Evolutionary conservation across 2,329 filamentous ascomycete species (phyloP), one percentile per base, ranked within the genome.

Genomic region (Fonsecaea monophora): DNA sequence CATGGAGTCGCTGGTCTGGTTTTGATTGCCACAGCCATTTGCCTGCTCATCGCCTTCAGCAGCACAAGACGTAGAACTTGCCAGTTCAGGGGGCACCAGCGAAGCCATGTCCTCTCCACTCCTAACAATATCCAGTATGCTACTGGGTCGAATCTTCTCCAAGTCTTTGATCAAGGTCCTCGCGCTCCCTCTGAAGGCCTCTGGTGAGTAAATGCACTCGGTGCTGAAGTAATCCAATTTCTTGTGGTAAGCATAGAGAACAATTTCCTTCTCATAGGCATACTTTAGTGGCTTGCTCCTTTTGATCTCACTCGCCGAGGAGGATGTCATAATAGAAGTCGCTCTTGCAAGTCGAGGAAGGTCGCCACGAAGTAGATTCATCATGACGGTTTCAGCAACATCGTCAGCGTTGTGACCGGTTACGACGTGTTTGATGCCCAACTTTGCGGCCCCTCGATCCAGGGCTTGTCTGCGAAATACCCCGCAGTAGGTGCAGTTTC

Each of bases 401-500:
- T 99, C 95, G 72, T 99, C 95, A 1, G 95, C 95, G 76, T 99
- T 99, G 79, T 99, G 95, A 1, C 95, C 95, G 0, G 95, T 99
- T 18, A 99, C 92, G 4, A 99, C 94, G 79, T 99, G 95, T 73
- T 88, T 89, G 74, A 99, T 96, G 0, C 88, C 90, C 64, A 99
- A 81, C 78, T 91, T 89, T 73, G 92, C 94, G 4, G 95, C 93
- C 18, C 95, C 95, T 8, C 95, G 88, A 77, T 99, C 95, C 38
- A 99, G 84, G 1, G 95, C 95, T 81, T 99, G 95, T 66, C 96
- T 86, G 62, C 95, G 86, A 77, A 99, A 99, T 18, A 99, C 95
- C 13, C 95, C 95, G 75, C 95, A 99, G 76, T 99, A 99, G 35
- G 96, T 99, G 84, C 95, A 99, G 79, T 99, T 99, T 35, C 94